These are phyloP conservation scores for Leishmania tropica DNA, from an alignment of 208 protist genomes.

Conservation along the genomic window DNA sequence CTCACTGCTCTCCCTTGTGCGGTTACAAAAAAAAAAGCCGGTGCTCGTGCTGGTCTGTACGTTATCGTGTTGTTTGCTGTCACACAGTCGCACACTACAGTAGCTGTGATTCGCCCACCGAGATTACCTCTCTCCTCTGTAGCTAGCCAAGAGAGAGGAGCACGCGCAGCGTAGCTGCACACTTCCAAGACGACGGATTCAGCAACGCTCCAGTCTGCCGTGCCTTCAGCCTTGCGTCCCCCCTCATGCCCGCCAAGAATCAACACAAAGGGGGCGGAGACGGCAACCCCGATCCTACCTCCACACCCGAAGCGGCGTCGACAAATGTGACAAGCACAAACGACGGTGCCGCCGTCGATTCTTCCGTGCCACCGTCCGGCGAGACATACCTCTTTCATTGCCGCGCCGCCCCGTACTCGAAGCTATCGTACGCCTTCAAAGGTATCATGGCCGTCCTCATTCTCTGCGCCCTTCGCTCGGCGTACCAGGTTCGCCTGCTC, in stretches of 20 bases:
- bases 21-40: not conserved
- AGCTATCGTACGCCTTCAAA: conserved; percentile 8
- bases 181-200: not conserved
- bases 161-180: not conserved
- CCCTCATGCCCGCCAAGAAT: not conserved
- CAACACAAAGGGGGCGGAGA: not conserved
- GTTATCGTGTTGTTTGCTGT: not conserved
- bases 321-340: not conserved
- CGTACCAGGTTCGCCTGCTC: conserved; percentile 55
- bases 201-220: not conserved
- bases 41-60: not conserved
- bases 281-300: not conserved
- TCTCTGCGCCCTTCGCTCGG: conserved; percentile 25
- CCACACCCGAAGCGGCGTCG: not conserved
- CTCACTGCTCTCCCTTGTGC: not conserved
- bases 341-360: not conserved
- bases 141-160: not conserved
- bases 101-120: not conserved
- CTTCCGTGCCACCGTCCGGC: not conserved
- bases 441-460: conserved; percentile 19
- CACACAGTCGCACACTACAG: not conserved
- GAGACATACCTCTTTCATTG: conserved; percentile 29
- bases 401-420: conserved; percentile 22
- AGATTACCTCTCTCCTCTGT: not conserved
- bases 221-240: not conserved